Evolutionary conservation across 768 basidiomycete genomes (phyloP).

Genomic region (Leccinum arenicola): DNA sequence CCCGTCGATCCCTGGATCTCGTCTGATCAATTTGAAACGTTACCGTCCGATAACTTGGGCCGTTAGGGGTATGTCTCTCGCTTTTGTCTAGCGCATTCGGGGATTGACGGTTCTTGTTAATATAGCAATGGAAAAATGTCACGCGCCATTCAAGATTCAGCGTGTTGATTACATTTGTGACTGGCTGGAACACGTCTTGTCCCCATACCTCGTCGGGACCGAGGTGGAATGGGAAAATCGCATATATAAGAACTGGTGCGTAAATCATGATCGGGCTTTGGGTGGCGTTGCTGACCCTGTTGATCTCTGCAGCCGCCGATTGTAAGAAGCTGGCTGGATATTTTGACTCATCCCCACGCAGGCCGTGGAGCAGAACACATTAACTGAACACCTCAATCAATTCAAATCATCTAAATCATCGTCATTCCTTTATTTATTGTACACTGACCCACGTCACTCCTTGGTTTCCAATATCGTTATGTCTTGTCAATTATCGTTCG

Average conservation of each 20-base stretch:
- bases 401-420: neutral
- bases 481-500: slow-evolving; percentile 1
- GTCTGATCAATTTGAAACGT: slow-evolving; percentile 38
- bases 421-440: neutral
- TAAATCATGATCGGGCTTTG: neutral
- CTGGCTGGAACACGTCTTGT: slow-evolving; percentile 39
- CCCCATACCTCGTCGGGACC: slow-evolving; percentile 25
- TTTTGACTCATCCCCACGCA: neutral
- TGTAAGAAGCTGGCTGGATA: neutral
- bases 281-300: neutral
- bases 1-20: slow-evolving; percentile 23
- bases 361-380: neutral
- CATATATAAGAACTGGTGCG: slow-evolving; percentile 30
- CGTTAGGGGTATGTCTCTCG: slow-evolving; percentile 35
- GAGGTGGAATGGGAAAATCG: slow-evolving; percentile 29
- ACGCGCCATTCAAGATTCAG: slow-evolving; percentile 40
- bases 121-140: slow-evolving; percentile 47
- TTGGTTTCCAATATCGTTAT: slow-evolving; percentile 9
- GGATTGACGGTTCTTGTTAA: neutral
- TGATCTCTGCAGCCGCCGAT: slow-evolving; percentile 9
- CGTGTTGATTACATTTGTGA: slow-evolving; percentile 33
- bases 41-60: slow-evolving; percentile 40
- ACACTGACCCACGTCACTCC: neutral
- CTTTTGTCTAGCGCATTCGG: neutral
- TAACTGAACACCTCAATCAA: neutral